phyloP scores from a whole-genome alignment of 1,284 basidiomycete genomes.

The Afroboletus lepidellus region DNA sequence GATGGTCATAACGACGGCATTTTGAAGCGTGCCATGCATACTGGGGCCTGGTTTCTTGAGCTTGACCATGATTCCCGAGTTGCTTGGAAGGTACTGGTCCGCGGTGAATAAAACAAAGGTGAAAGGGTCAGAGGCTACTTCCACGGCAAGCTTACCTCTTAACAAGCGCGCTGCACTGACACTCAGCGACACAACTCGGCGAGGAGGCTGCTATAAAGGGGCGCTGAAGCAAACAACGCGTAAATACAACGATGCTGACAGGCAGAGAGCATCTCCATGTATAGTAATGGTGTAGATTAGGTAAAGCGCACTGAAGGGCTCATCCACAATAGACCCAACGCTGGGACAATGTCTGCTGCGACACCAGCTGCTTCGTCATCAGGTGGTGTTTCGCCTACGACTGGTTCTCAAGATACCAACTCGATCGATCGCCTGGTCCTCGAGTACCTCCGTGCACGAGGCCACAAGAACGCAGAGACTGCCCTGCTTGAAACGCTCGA shows the following conservation, averaged over 20 bases:
- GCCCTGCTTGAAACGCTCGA: slow-evolving; percentile 67
- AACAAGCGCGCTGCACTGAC: neutral
- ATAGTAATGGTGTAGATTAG: too few species aligned
- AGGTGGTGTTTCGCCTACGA: slow-evolving; percentile 32
- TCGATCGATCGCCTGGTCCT: slow-evolving; percentile 66
- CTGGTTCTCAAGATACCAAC: slow-evolving; percentile 38
- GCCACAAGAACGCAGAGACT: slow-evolving; percentile 76
- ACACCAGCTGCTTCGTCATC: slow-evolving; percentile 43
- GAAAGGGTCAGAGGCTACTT: neutral
- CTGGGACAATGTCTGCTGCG: slow-evolving; percentile 42
- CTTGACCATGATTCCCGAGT: slow-evolving; percentile 18
- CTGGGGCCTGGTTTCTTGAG: slow-evolving; percentile 14
- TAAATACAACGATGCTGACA: too few species aligned
- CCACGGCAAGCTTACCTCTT: neutral
- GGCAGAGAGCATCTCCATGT: too few species aligned
- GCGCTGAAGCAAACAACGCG: slow-evolving; percentile 11
- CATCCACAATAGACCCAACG: neutral
- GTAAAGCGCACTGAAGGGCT: neutral
- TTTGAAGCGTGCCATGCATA: slow-evolving; percentile 24
- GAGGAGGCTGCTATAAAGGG: neutral
- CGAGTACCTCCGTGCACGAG: slow-evolving; percentile 83
- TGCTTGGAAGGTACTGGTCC: neutral
- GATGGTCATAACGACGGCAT: slow-evolving; percentile 25
- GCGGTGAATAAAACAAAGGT: neutral
- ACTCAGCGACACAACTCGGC: too few species aligned